Conservation (phyloP, 1,139 yeast genomes). For the Pichia sp. region DNA sequence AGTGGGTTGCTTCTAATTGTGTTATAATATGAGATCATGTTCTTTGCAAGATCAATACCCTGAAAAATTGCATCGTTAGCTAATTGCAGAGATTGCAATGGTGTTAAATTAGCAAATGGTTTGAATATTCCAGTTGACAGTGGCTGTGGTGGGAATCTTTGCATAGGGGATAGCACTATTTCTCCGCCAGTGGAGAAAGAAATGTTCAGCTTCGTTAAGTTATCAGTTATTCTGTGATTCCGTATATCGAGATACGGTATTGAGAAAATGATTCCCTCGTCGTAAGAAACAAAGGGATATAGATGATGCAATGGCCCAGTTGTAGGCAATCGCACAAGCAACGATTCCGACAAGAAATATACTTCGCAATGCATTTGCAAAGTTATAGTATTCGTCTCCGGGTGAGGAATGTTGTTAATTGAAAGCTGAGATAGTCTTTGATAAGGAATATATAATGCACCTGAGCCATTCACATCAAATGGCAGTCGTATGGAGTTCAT, state of each 20-base stretch:
- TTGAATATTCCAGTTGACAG: constrained; percentile 11
- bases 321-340: constrained; percentile 11
- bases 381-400: constrained; percentile 7
- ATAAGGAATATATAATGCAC: constrained; percentile 10
- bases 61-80: constrained; percentile 8
- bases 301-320: background rate
- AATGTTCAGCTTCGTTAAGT: constrained; percentile 10
- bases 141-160: constrained; percentile 16
- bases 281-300: constrained; percentile 1
- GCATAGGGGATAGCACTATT: constrained; percentile 10
- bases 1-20: no score
- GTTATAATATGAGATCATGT: constrained; percentile 4
- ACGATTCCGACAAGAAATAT: constrained; percentile 12
- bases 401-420: constrained; percentile 4
- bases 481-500: background rate
- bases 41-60: constrained; percentile 9
- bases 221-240: constrained; percentile 10
- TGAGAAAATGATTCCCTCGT: constrained; percentile 11
- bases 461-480: background rate
- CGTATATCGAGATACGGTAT: constrained; percentile 10
- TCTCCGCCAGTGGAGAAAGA: background rate
- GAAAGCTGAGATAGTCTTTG: constrained; percentile 1
- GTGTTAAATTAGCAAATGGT: constrained; percentile 12
- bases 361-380: constrained; percentile 11
- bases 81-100: constrained; percentile 12